These are phyloP conservation scores for Gracilaria domingensis DNA, from an alignment of 23 red algal genomes.

Conservation along the genomic window DNA sequence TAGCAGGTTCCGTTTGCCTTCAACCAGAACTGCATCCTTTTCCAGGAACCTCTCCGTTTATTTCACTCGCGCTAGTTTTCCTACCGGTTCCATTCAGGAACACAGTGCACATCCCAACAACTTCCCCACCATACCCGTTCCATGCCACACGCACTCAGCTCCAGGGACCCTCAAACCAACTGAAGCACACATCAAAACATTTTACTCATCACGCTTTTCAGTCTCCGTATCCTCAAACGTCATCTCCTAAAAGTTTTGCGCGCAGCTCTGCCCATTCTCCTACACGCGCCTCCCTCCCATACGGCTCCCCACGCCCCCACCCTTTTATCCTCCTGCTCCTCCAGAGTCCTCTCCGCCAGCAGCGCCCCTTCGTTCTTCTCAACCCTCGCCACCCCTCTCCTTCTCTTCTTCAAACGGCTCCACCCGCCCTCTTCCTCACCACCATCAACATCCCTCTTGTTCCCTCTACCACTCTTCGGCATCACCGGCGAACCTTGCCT, in stretches of 20 bases:
- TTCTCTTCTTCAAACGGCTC: constrained; percentile 10
- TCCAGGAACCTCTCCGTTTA: too few relatives aligned
- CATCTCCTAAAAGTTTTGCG: not conserved
- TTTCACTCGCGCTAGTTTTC: too few relatives aligned
- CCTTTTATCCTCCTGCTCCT: not conserved
- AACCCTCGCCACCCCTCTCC: not conserved
- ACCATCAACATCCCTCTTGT: not conserved
- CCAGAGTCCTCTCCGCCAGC: not conserved
- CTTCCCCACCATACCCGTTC: too few relatives aligned
- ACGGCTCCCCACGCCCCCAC: not conserved
- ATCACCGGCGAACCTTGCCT: not conserved
- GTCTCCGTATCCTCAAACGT: constrained; percentile 3
- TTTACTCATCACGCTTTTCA: not conserved
- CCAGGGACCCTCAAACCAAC: not conserved
- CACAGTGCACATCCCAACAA: too few relatives aligned
- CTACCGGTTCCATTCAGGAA: too few relatives aligned
- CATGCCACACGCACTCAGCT: not conserved
- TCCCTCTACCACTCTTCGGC: not conserved
- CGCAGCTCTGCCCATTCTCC: not conserved
- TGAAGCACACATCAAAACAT: not conserved
- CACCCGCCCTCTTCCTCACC: not conserved
- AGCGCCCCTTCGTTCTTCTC: not conserved
- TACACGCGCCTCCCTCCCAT: not conserved
- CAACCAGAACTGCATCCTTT: too few relatives aligned
- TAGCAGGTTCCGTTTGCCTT: too few relatives aligned